phyloP scores from a whole-genome alignment of 148 eudicot species.

The Rhododendron ferrugineum region DNA sequence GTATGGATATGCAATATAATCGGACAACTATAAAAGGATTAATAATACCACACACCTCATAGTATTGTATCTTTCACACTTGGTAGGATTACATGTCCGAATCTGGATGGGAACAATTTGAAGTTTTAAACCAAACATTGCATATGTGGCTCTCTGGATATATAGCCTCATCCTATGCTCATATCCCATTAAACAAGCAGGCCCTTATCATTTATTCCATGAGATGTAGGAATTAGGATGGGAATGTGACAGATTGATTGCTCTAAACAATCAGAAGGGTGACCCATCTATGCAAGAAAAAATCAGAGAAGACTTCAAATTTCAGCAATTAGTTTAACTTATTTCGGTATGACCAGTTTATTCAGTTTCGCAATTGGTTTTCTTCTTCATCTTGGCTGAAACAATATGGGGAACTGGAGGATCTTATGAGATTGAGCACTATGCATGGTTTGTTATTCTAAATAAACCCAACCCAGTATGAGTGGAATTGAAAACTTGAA shows the following conservation, averaged over 20 bases:
- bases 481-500: background rate
- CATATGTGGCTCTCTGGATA: background rate
- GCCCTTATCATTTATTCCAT: too few species aligned
- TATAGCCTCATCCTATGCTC: background rate
- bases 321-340: too few species aligned
- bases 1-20: background rate
- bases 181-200: background rate
- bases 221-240: background rate
- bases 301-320: background rate
- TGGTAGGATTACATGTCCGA: background rate
- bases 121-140: background rate
- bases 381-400: background rate
- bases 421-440: background rate
- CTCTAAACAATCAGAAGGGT: background rate
- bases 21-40: background rate
- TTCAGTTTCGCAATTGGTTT: background rate
- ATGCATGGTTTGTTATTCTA: background rate
- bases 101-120: background rate
- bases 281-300: background rate
- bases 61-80: background rate
- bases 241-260: background rate
- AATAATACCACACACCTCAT: background rate
- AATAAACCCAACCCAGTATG: background rate
- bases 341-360: background rate
- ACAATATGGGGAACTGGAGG: background rate